phyloP scores from a whole-genome alignment of 176 grass and related monocot genomes.

The Triticum dicoccoides region DNA sequence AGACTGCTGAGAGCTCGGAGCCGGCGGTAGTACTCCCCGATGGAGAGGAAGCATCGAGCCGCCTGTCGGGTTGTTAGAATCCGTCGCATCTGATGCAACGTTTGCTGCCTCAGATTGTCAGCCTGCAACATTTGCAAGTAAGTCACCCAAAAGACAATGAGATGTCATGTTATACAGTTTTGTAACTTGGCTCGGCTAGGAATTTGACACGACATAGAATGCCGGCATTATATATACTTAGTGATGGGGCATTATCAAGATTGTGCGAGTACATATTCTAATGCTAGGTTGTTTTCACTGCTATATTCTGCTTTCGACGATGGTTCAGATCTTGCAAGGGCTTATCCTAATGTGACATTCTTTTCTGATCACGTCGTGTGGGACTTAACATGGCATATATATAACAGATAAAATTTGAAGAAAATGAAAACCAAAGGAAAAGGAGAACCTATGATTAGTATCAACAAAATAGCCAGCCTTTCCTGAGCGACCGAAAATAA shows the following conservation, averaged over 20 bases:
- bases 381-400: not conserved
- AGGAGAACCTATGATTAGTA: not conserved
- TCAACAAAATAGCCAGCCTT: not conserved
- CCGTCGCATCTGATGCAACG: conserved; percentile 73
- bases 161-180: conserved; percentile 24
- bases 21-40: conserved; percentile 85
- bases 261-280: conserved; percentile 33
- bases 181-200: conserved; percentile 26
- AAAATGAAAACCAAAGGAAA: conserved; percentile 2
- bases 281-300: conserved; percentile 6
- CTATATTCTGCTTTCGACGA: conserved; percentile 22
- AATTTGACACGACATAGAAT: not conserved
- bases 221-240: conserved; percentile 9
- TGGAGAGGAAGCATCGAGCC: conserved; percentile 75
- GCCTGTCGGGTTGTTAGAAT: conserved; percentile 69
- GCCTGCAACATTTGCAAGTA: conserved; percentile 59
- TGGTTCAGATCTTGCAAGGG: not conserved
- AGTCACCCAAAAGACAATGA: conserved; percentile 39
- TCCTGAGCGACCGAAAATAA: conserved; percentile 4
- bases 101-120: conserved; percentile 88
- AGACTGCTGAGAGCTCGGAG: conserved; percentile 89
- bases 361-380: conserved; percentile 7
- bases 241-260: conserved; percentile 25
- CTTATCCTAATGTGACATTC: conserved; percentile 12
- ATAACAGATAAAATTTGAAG: not conserved